phyloP scores from a whole-genome alignment of 176 grass and related monocot genomes.

The Puya raimondii region DNA sequence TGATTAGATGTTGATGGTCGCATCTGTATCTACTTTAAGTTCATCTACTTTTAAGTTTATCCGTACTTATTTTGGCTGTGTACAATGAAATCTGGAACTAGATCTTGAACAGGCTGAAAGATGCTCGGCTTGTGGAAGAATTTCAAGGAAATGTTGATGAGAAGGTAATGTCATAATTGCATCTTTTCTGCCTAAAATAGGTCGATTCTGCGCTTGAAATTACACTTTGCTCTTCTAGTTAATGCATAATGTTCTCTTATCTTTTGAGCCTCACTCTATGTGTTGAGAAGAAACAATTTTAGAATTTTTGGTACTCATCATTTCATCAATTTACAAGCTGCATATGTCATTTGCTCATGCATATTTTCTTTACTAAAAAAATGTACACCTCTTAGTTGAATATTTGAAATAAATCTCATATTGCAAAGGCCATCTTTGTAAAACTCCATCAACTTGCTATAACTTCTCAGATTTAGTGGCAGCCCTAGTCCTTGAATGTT shows the following conservation, averaged over 20 bases:
- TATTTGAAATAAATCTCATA: no score
- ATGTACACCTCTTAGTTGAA: no score
- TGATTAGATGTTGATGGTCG: slow-evolving; percentile 2
- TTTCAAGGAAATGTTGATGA: slow-evolving; percentile 58
- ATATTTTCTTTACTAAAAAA: no score
- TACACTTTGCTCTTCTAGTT: neutral
- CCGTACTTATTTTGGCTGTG: neutral
- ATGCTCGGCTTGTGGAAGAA: slow-evolving; percentile 71
- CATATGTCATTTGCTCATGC: no score
- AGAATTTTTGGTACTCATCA: no score
- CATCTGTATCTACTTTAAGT: neutral
- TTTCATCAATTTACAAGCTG: no score
- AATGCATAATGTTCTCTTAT: neutral
- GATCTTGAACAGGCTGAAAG: slow-evolving; percentile 78
- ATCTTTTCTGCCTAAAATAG: neutral
- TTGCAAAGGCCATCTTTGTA: no score
- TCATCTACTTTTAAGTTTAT: neutral
- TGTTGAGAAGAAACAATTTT: neutral
- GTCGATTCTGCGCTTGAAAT: no score
- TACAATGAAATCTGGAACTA: slow-evolving; percentile 11
- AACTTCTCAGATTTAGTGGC: neutral
- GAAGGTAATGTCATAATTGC: slow-evolving; percentile 34
- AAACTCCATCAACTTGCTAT: no score
- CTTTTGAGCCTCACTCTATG: neutral
- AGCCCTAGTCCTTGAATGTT: neutral